Base-by-base conservation (phyloP, 306 rosid genomes). In the Adenanthera pavonina region DNA sequence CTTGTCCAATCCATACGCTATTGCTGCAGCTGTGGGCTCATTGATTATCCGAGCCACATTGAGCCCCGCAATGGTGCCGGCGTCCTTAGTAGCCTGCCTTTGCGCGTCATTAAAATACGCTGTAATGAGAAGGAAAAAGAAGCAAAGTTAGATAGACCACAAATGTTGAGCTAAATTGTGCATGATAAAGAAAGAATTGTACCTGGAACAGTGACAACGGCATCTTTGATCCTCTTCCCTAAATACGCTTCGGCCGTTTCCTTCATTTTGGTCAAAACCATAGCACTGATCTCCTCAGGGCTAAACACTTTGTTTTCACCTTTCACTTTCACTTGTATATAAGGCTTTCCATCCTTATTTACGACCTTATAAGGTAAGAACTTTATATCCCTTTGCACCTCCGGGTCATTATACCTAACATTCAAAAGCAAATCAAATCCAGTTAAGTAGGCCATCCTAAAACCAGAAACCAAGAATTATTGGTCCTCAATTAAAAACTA, bases 31-130 rank as follows among this genome's bases (percentile, higher is more conserved):
- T 0, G 90, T 86, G 0, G 90, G 89, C 72, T 88, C 94, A 25
- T 88, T 90, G 80, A 88, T 81, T 36, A 90, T 86, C 62, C 87
- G 72, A 14, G 80, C 79, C 84, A 89, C 92, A 49, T 62, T 85
- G 36, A 89, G 85, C 75, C 91, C 89, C 0, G 89, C 91, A 56
- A 89, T 89, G 16, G 46, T 69, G 78, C 89, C 91, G 0, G 89
- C 91, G 14, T 85, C 91, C 84, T 87, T 89, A 3, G 87, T 89
- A 14, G 87, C 93, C 36, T 89, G 92, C 83, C 92, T 85, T 46
- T 88, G 86, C 0, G 90, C 92, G 48, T 88, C 87, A 68, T 90
- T 90, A 78, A 88, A 90, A 83, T 90, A 88, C 43, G 90, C 94
- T 88, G 61, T 35, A 46, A 81, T 2, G 69, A 77, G 12, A 68